Conservation (phyloP, 2,329 filamentous ascomycete genomes). For the Thelonectria discophora region DNA sequence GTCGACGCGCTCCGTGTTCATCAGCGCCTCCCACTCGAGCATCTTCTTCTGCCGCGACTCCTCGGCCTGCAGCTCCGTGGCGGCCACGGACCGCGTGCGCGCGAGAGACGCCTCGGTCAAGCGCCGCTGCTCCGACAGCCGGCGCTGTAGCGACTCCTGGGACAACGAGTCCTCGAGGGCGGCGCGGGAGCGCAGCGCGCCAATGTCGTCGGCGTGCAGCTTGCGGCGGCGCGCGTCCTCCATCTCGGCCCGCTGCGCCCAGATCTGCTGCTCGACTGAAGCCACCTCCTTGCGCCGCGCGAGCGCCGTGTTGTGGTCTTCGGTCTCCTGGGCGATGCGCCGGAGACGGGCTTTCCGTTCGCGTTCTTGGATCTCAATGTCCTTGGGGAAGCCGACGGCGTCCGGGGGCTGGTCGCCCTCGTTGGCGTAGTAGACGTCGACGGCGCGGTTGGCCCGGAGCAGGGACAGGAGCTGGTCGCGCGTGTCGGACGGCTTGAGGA, state of each 20-base stretch:
- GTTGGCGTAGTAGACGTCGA: conserved; percentile 64
- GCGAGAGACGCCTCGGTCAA: conserved; percentile 57
- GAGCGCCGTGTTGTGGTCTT: conserved; percentile 60
- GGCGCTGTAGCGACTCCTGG: conserved; percentile 44
- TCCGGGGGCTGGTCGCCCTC: conserved; percentile 62
- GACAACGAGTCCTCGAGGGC: conserved; percentile 56
- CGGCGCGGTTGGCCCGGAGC: conserved; percentile 61
- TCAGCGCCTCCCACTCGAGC: conserved; percentile 59
- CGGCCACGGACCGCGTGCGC: conserved; percentile 55
- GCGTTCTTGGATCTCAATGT: conserved; percentile 60
- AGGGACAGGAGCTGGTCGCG: conserved; percentile 56
- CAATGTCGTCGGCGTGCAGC: conserved; percentile 57
- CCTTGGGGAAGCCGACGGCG: conserved; percentile 60
- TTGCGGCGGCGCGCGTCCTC: conserved; percentile 61
- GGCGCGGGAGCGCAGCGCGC: conserved; percentile 54
- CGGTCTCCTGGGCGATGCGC: conserved; percentile 56
- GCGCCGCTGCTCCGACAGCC: conserved; percentile 57
- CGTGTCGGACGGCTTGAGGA: conserved; percentile 52
- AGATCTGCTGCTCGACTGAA: conserved; percentile 60
- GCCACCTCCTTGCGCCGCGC: conserved; percentile 62
- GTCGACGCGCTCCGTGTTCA: conserved; percentile 56
- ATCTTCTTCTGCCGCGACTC: conserved; percentile 53
- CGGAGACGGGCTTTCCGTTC: conserved; percentile 58
- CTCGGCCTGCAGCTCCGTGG: conserved; percentile 58
- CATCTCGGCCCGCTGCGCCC: conserved; percentile 57